Percentiles rank a stretch among this genome's conserved stretches.
These are phyloP conservation scores for Coriolopsis trogii DNA, from an alignment of 1,284 basidiomycete species.

Conservation along the genomic window DNA sequence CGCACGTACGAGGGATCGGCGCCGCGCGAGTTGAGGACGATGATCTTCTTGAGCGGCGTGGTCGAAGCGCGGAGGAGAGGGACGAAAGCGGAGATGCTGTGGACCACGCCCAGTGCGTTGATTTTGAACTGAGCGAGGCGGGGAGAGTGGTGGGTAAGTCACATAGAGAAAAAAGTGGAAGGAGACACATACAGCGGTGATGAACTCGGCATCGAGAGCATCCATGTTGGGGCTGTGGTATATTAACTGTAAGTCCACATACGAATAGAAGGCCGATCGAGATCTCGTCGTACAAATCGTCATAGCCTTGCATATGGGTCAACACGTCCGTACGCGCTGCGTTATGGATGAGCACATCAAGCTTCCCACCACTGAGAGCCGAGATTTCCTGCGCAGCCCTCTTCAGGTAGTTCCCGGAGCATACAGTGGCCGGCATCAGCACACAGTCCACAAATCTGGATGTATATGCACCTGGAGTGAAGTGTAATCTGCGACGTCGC, in stretches of 20 bases:
- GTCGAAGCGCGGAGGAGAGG: conserved; percentile 41
- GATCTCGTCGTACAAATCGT: conserved; percentile 18
- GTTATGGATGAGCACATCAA: conserved; percentile 16
- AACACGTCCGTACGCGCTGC: conserved; percentile 2
- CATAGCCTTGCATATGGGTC: neutral
- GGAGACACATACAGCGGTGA: conserved; percentile 8
- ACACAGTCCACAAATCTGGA: neutral
- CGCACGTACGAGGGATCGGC: conserved; percentile 35
- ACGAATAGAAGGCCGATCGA: neutral
- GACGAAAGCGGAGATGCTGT: conserved; percentile 39
- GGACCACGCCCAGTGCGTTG: conserved; percentile 43
- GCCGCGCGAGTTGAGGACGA: conserved; percentile 36
- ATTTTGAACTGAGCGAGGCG: conserved; percentile 30
- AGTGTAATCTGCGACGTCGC: conserved; percentile 26
- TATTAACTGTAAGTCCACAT: neutral
- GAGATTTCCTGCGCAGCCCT: conserved; percentile 4
- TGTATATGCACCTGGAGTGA: conserved; percentile 23
- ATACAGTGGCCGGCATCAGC: too few relatives aligned
- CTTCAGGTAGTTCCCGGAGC: neutral
- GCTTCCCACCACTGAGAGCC: conserved; percentile 4
- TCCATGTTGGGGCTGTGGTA: conserved; percentile 14
- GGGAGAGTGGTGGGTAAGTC: neutral
- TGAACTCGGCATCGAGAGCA: conserved; percentile 20
- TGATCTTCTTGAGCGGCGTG: conserved; percentile 38
- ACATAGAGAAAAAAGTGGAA: neutral